Evolutionary conservation across 441 rosid genomes (phyloP).

Genomic region (Adansonia rubrostipa): DNA sequence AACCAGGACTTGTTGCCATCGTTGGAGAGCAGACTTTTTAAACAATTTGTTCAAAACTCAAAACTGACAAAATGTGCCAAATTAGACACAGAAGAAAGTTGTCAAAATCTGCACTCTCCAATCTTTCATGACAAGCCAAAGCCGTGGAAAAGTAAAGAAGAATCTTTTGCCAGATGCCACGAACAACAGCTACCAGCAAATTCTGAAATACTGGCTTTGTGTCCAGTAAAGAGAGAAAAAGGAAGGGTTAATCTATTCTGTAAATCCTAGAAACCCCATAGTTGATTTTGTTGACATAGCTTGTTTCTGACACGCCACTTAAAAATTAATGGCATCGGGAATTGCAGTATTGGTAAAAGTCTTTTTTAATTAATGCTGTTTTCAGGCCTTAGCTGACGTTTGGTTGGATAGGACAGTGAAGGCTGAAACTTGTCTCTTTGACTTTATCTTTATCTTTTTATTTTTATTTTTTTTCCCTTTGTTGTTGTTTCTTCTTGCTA

Average conservation of each 20-base stretch:
- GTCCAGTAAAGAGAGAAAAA: neutral
- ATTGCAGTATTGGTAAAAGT: slow-evolving; percentile 22
- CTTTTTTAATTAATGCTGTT: slow-evolving; percentile 22
- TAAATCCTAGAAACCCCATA: neutral
- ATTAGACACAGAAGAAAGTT: neutral
- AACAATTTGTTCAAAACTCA: neutral
- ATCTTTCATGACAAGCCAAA: neutral
- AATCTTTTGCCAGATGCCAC: neutral
- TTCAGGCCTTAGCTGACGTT: slow-evolving; percentile 22
- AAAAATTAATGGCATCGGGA: slow-evolving; percentile 33
- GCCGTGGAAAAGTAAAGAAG: neutral
- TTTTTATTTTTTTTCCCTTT: too few relatives aligned
- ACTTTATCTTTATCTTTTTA: neutral
- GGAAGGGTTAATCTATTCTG: neutral
- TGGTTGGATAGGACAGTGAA: slow-evolving; percentile 26
- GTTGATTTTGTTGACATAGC: neutral
- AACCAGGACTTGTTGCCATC: neutral
- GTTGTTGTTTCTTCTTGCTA: neutral
- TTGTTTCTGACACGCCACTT: slow-evolving; percentile 28
- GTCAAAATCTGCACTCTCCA: neutral
- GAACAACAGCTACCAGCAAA: neutral
- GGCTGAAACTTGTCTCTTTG: slow-evolving; percentile 23
- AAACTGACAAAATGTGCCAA: neutral
- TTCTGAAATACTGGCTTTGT: neutral
- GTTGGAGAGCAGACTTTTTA: neutral